Evolutionary conservation across 2,329 filamentous ascomycete genomes (phyloP), one percentile per base, ranked within the genome.

Genomic region (Trichoderma lentiforme): DNA sequence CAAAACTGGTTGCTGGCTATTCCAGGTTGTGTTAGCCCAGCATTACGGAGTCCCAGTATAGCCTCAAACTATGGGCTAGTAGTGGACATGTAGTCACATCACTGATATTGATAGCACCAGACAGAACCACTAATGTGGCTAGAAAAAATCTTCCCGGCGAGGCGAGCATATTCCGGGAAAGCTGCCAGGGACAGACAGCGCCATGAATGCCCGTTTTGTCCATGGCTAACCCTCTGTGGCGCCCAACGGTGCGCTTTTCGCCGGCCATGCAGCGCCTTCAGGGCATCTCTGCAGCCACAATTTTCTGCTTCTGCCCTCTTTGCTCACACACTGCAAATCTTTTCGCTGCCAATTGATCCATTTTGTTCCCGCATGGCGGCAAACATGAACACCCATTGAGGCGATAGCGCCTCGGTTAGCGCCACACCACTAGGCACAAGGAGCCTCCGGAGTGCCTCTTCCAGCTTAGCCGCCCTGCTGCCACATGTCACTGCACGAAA

Each of bases 391-490:
- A 51, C 43, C 53, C 34, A 36, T 6, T 36, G 34, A 36, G 61
- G 61, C 24, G 34, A 39, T 47, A 63, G 61, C 26, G 61, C 36
- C 28, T 39, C 53, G n/a, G 21, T 56, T 70, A 53, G 66, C 56
- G 66, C 66, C 39, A 30, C 57, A 39, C 24, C 66, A 43, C 39
- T 70, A 36, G 26, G 65, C 26, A 68, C 53, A 47, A 21, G 51
- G 51, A 26, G 56, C 36, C 67, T 53, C 57, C 67, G 67, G 67
- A 53, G 15, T 70, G 57, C 67, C 43, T 70, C n/a, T 36, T 70
- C 32, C 57, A 30, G 67, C 6, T 26, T 70, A 70, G 67, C 67
- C n/a, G 56, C 28, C 36, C 26, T 5, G 4, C 36, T 51, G 66
- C 66, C 56, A 36, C 66, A 69, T 53, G 64, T 39, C 64, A 43